A percentile compares a stretch with the other conserved stretches of the same genome.
These are phyloP conservation scores for Chlorella variabilis DNA, from an alignment of 163 green algal genomes.

Conservation along the genomic window DNA sequence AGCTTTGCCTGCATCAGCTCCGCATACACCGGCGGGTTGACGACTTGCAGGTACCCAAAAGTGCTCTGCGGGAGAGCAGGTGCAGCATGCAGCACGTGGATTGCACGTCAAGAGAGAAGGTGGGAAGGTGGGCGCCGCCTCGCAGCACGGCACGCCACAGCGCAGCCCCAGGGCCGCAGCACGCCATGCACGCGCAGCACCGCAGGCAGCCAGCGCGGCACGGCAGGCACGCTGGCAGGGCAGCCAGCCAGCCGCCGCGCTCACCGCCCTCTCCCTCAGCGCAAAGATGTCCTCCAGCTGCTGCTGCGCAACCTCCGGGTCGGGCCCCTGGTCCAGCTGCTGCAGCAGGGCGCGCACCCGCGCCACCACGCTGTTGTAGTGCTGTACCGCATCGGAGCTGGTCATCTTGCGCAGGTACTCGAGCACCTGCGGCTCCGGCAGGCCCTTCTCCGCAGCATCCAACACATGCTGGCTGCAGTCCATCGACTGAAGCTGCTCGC, in stretches of 20 bases:
- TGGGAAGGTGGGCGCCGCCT: no score
- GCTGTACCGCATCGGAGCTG: not conserved
- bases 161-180: no score
- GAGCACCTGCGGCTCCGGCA: conserved; percentile 10
- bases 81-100: not conserved
- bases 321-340: not conserved
- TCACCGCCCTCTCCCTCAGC: not conserved
- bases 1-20: conserved; percentile 27
- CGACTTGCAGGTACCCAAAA: conserved; percentile 36
- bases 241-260: not conserved
- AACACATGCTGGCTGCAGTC: conserved; percentile 5
- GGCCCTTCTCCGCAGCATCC: conserved; percentile 4
- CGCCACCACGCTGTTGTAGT: conserved; percentile 23
- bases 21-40: conserved; percentile 18
- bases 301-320: not conserved
- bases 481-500: not conserved
- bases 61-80: conserved; percentile 8
- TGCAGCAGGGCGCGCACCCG: conserved; percentile 14
- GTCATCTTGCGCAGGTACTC: conserved; percentile 10
- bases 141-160: no score
- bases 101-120: not conserved
- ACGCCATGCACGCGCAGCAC: no score
- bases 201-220: no score
- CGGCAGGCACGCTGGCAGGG: not conserved
- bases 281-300: conserved; percentile 16